A percentile compares a stretch with the other conserved stretches of the same genome.
These are phyloP conservation scores for Saccharum officinarum DNA, from an alignment of 176 grass and related monocot genomes.

Conservation along the genomic window DNA sequence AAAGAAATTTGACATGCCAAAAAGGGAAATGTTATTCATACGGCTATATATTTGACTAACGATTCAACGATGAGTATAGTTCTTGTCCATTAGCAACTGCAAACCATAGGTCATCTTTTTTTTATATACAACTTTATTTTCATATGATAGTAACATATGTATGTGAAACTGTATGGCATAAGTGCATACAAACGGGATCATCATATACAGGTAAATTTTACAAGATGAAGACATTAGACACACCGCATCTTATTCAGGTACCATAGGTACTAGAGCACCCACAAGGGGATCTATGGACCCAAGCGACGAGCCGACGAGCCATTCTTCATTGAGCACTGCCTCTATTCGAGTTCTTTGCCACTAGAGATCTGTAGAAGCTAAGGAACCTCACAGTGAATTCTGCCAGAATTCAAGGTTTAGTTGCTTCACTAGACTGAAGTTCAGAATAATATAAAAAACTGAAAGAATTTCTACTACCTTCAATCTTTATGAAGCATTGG, in stretches of 20 bases:
- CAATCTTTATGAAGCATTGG: constrained; percentile 63
- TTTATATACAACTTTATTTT: background rate
- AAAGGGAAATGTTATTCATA: background rate
- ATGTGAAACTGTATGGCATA: background rate
- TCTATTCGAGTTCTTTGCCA: constrained; percentile 39
- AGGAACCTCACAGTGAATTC: constrained; percentile 81
- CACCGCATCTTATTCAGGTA: constrained; percentile 30
- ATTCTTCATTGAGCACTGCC: constrained; percentile 7
- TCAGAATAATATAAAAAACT: background rate
- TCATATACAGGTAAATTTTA: constrained; percentile 12
- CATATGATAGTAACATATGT: background rate
- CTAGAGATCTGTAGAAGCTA: constrained; percentile 57
- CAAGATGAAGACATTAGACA: background rate
- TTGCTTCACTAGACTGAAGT: background rate
- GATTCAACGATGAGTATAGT: background rate
- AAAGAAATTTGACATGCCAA: background rate
- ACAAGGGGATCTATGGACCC: background rate
- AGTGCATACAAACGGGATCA: background rate
- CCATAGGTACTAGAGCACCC: background rate
- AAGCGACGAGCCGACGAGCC: background rate
- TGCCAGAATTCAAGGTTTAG: constrained; percentile 29
- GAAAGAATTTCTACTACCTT: constrained; percentile 37
- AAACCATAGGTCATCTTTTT: background rate
- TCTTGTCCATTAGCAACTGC: background rate
- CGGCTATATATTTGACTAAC: background rate